Base-by-base conservation (phyloP, 2,329 filamentous ascomycete genomes). In the Hymenoscyphus fructigenus region DNA sequence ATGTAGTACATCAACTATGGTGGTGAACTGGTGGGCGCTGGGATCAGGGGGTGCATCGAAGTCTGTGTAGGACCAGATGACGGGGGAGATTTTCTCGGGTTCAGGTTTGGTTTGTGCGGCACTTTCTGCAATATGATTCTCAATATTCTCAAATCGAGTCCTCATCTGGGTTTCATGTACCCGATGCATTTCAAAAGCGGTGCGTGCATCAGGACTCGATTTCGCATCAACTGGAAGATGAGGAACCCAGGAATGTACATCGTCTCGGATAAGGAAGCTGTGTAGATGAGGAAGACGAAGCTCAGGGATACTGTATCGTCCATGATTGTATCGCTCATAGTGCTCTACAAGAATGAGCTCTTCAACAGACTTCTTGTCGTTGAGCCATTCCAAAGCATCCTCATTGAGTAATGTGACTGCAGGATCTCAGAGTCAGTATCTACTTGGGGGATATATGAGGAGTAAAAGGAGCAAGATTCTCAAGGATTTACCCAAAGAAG, bases 331-430 rank as follows among this genome's bases (percentile, higher is more conserved):
- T 53, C 41, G 56, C 7, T n/a, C 14, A 38, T 64, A 67, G 23
- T 65, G 64, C 10, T 65, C 55, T 2, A 62, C 64, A 26, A 69
- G 44, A 7, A 67, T 62, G 17, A 69, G 47, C 23, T 66, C 67
- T 59, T 62, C 28, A 12, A 67, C 59, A 0, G 56, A 58, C 15
- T 57, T n/a, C 12, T 59, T 55, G 12, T 55, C 57, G 15, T 61
- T 61, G 20, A 66, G 41, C 65, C 65, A 66, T 6, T 44, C 26
- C 28, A 26, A 41, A 20, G 59, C 62, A 28, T 59, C 53, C 2
- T 57, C 7, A 15, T 38, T 47, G 14, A 66, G 56, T 28, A 53
- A 41, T 14, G 65, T 61, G 14, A 66, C n/a, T n/a, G n/a, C n/a
- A n/a, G n/a, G n/a, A n/a, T n/a, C n/a, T n/a, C n/a, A n/a, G n/a